Base-by-base conservation (phyloP, 1,139 yeast genomes). In the Taiozyma sp. region DNA sequence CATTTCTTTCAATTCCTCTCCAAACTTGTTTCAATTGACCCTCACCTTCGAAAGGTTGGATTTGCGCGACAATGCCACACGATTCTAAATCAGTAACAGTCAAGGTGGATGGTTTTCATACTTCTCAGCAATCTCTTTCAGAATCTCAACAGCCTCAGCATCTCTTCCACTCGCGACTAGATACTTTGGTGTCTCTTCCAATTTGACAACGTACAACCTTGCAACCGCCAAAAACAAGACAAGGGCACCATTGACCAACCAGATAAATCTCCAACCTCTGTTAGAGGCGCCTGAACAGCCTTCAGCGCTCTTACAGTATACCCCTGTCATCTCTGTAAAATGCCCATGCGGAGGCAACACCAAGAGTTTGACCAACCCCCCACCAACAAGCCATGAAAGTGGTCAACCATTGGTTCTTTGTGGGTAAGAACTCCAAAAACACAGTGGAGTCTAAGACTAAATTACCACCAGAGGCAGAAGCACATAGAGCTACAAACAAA, bases 291-390 rank as follows among this genome's bases (percentile, higher is more conserved):
- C 69, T 22, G 77, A 71, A 64, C 86, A 80, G 53, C 68, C 48
- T 6, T 60, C 69, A 8, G 65, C 66, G n/a, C 61, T 58, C 0
- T 63, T 62, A 65, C 86, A 81, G 14, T 79, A 71, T 2, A 19
- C 2, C 19, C 19, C 19, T 19, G 19, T 19, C 19, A 19, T 19
- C 73, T 32, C 81, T 76, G 50, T 81, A 66, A 49, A 80, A 75
- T 0, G 81, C 83, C 81, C 83, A 81, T 6, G 82, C 77, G 42
- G 79, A 60, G n/a, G 79, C 68, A 28, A 71, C 71, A 9, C 83
- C 77, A 45, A 81, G 67, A 0, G 83, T 75, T 64, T 80, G 85
- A 42, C 86, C 86, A 48, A 81, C 64, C 51, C 83, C 84, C 85
- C 86, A 81, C 70, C 79, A 81, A 30, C 72, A 68, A 8, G 86